Conservation (phyloP, 169 alveolate species). For the Cryptosporidium ryanae region DNA sequence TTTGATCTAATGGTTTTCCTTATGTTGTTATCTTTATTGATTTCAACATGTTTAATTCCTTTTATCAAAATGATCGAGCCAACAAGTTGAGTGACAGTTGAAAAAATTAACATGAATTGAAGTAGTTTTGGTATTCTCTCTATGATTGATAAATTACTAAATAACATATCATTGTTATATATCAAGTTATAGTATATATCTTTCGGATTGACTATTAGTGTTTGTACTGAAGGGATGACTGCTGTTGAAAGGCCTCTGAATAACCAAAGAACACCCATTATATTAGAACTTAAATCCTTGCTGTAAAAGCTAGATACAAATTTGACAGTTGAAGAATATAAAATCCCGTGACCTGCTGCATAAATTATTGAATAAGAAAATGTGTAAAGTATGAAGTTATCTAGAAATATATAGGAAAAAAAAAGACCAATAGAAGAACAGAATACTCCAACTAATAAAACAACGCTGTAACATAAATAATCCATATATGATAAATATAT, state of each 20-base stretch:
- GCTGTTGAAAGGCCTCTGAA: constrained; percentile 63
- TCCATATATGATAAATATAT: neutral
- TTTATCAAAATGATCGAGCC: constrained; percentile 2
- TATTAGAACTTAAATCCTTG: constrained; percentile 9
- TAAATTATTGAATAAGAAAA: constrained; percentile 26
- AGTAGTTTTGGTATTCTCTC: constrained; percentile 39
- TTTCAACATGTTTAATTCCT: neutral
- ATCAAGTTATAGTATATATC: neutral
- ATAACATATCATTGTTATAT: neutral
- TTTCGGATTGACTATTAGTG: constrained; percentile 33
- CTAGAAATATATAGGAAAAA: constrained; percentile 15
- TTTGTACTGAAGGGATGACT: constrained; percentile 39
- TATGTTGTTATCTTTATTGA: neutral
- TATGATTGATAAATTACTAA: constrained; percentile 13
- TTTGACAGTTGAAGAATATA: constrained; percentile 41
- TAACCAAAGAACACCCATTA: constrained; percentile 64
- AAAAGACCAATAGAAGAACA: constrained; percentile 11
- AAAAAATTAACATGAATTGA: constrained; percentile 12
- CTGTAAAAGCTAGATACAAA: constrained; percentile 1
- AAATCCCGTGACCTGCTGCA: constrained; percentile 48
- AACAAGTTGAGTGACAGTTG: constrained; percentile 8
- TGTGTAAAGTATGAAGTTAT: constrained; percentile 19
- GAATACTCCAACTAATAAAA: constrained; percentile 29
- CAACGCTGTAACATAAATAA: neutral
- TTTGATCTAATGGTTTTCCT: neutral